Base-by-base conservation (phyloP, 1,284 basidiomycete species). In the Cerioporus squamosus region DNA sequence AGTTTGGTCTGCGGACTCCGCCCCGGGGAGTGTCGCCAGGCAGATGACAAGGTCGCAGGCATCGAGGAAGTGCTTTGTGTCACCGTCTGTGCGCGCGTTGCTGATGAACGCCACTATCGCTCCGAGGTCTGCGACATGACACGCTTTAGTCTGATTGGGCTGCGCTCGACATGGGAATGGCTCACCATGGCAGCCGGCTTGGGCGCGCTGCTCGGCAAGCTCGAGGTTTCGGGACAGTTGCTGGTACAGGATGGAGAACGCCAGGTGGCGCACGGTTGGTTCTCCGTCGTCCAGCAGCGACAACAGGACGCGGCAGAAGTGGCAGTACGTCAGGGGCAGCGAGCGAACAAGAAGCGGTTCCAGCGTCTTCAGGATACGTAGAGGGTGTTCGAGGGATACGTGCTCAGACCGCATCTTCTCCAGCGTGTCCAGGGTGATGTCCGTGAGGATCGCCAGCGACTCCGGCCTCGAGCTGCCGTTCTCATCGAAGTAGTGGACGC, bases 41-140 rank as follows among this genome's bases (percentile, higher is more conserved):
- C 48, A 60, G 46, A 64, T 53, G 42, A 64, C 50, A 8, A 61
- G 60, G 26, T 64, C 57, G 55, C 63, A 64, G 18, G 60, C 63
- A 53, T 64, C 55, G n/a, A 64, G 60, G 55, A 64, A 64, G 23
- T 55, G 49, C 36, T 64, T 58, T n/a, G 43, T 22, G 23, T 55
- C 53, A 1, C 36, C 53, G 36, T 57, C 53, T 2, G 31, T 42
- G n/a, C 55, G 63, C 24, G 53, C 52, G 3, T 40, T 24, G n/a
- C 40, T 38, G 7, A 64, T 51, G 53, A 61, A 64, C 24, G 42
- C 44, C 15, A 61, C 57, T 9, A 64, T 46, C 1, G 57, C 57
- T 7, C 50, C 33, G 38, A 59, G 33, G 23, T 64, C 63, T 64
- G 18, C 8, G n/a, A 15, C 3, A 12, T 12, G 9, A 12, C 31